Evolutionary conservation across 2,329 filamentous ascomycete species (phyloP), one percentile per base, ranked within the genome.

Genomic region (Neofusicoccum umdonicola): DNA sequence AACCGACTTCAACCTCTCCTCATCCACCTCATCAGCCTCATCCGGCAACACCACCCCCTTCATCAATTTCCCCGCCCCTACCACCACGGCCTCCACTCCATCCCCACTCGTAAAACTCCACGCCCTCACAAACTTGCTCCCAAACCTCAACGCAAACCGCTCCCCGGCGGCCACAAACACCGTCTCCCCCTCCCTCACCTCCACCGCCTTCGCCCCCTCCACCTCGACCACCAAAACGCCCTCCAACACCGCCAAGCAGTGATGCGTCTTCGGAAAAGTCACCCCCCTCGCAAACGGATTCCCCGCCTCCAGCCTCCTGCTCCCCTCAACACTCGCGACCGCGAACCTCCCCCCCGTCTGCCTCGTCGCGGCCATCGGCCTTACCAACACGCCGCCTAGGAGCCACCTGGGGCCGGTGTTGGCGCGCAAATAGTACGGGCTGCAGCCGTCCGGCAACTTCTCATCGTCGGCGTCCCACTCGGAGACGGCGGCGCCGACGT

Each of bases 391-490:
- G 0, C 83, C 83, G 0, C 81, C 83, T 1, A 80, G 68, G 3
- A 81, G 68, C 71, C 76, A 84, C 48, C 79, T 72, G 0, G 82
- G 81, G 0, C 83, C 83, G 0, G 79, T 82, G 44, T 83, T 84
- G 12, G 81, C 79, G 8, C 80, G 79, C 4, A 87, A 71, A 63
- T 82, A 87, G 69, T 85, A 87, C 0, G 80, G 78, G 65, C 79
- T 70, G 15, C 76, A 65, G 4, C 70, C 69, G 0, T 73, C 78
- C 0, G 81, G 79, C 3, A 84, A 72, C n/a, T 50, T 58, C 34
- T 77, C 79, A 54, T 84, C 82, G 1, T 69, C 70, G 0, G 79
- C 77, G 2, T 71, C 73, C 42, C 57, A 61, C 2, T 61, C 57
- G 31, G 42, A 8, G 0, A 82, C 76, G 12, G 77, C 79, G 1